Base-by-base conservation (phyloP, 106 monocot genomes). In the Phalaenopsis equestris region DNA sequence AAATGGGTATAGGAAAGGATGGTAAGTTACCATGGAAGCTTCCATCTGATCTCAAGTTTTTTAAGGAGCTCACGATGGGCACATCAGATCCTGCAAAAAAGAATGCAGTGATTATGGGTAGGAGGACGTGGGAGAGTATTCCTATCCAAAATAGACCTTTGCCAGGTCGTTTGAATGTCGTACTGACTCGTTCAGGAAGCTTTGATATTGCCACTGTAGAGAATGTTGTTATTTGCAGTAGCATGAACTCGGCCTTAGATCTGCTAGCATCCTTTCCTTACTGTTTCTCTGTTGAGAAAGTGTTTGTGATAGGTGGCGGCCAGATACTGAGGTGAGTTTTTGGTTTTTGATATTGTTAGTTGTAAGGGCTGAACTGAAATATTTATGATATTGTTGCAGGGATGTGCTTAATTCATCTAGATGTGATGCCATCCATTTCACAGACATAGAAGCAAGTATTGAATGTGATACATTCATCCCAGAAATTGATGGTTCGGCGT, bases 51-150 rank as follows among this genome's bases (percentile, higher is more conserved):
- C 84, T 99, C 55, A 95, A 89, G 45, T 99, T 90, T 79, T 99
- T 99, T 79, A 93, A 95, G 83, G 84, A 93, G 77, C 74, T 99
- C 78, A 99, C 95, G 5, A 48, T 83, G 80, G 75, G 75, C 7
- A 95, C 91, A 41, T 82, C 86, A 15, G 99, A 99, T 86, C 91
- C 93, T 56, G 70, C 72, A 4, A 99, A 99, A 80, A 95, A 88
- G 80, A 99, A 99, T 86, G 99, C 99, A 12, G 93, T 99, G 56
- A 85, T 99, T 82, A 99, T 99, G 99, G 99, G 99, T 67, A 83
- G 95, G 65, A 99, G 85, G 80, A 93, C 99, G 45, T 99, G 99
- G 99, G 95, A 99, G 78, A 91, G 91, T 72, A 93, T 95, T 78
- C 99, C 99, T 16, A 14, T 64, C 48, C 23, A 85, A 58, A 58